Evolutionary conservation across 2,329 filamentous ascomycete genomes (phyloP).

Genomic region (Hymenoscyphus fraxineus): DNA sequence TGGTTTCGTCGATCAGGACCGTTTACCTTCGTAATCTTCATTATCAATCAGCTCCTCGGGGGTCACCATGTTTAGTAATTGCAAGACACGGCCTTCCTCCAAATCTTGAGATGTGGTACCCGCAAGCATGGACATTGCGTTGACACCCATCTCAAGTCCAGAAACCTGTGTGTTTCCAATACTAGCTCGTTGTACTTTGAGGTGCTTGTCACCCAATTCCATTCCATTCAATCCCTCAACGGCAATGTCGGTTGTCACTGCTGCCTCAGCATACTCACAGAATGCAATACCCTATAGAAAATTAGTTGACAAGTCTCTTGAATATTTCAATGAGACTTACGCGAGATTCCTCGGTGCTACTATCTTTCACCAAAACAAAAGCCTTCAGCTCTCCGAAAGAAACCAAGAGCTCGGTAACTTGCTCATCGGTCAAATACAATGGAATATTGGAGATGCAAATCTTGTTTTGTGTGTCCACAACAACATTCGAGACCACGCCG

Average conservation of each 20-base stretch:
- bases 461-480: constrained; percentile 92
- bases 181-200: constrained; percentile 85
- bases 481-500: constrained; percentile 72
- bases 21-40: constrained; percentile 88
- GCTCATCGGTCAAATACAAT: constrained; percentile 80
- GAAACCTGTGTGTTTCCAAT: constrained; percentile 91
- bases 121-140: constrained; percentile 96
- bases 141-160: constrained; percentile 91
- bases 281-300: constrained; percentile 79
- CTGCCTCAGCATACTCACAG: constrained; percentile 83
- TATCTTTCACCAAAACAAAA: constrained; percentile 86
- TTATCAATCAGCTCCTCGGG: constrained; percentile 89
- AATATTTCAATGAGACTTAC: constrained; percentile 48
- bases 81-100: constrained; percentile 79
- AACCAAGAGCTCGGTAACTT: constrained; percentile 83
- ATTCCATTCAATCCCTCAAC: constrained; percentile 90
- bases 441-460: constrained; percentile 90
- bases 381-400: constrained; percentile 92
- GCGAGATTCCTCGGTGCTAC: constrained; percentile 77
- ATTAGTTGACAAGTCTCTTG: neutral
- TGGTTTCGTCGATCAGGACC: neutral
- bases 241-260: constrained; percentile 69
- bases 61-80: constrained; percentile 98
- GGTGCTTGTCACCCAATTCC: constrained; percentile 80
- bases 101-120: constrained; percentile 77